Evolutionary conservation across 495 filamentous ascomycete species (phyloP).

Genomic region (Trypethelium eluteriae): DNA sequence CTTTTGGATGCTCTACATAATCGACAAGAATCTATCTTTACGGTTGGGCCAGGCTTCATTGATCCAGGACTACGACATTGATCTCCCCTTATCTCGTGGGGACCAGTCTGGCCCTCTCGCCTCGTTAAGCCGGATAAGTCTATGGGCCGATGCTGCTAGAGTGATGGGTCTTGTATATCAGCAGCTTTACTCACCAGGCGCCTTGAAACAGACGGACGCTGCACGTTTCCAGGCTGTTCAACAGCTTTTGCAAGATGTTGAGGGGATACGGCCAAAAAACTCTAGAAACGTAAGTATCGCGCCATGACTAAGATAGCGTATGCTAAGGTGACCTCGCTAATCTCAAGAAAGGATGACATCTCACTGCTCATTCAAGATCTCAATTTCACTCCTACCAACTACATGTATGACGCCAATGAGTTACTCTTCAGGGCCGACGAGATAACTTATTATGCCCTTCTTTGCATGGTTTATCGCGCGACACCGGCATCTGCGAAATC

Average conservation of each 20-base stretch:
- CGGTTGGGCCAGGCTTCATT: constrained; percentile 54
- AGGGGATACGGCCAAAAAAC: constrained; percentile 14
- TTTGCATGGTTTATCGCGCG: constrained; percentile 57
- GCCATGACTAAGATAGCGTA: constrained; percentile 4
- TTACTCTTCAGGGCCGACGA: constrained; percentile 49
- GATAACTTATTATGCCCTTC: constrained; percentile 45
- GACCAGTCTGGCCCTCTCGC: background rate
- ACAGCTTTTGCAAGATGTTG: constrained; percentile 19
- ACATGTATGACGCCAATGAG: constrained; percentile 14
- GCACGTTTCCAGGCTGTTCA: constrained; percentile 18
- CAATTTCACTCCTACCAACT: constrained; percentile 11
- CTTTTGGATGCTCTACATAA: constrained; percentile 59
- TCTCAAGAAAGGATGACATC: constrained; percentile 11
- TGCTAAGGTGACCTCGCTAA: background rate
- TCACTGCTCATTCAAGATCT: constrained; percentile 5
- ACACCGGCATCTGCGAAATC: constrained; percentile 46
- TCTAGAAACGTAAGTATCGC: constrained; percentile 9
- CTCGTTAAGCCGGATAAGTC: constrained; percentile 16
- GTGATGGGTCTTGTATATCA: constrained; percentile 26
- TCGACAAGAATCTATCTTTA: constrained; percentile 55
- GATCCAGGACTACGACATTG: constrained; percentile 59
- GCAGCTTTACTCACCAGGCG: constrained; percentile 27
- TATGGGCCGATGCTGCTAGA: constrained; percentile 24
- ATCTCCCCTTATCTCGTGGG: background rate
- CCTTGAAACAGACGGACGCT: constrained; percentile 17